Base-by-base conservation (phyloP, 768 basidiomycete genomes). In the Pleurotus ostreatus region DNA sequence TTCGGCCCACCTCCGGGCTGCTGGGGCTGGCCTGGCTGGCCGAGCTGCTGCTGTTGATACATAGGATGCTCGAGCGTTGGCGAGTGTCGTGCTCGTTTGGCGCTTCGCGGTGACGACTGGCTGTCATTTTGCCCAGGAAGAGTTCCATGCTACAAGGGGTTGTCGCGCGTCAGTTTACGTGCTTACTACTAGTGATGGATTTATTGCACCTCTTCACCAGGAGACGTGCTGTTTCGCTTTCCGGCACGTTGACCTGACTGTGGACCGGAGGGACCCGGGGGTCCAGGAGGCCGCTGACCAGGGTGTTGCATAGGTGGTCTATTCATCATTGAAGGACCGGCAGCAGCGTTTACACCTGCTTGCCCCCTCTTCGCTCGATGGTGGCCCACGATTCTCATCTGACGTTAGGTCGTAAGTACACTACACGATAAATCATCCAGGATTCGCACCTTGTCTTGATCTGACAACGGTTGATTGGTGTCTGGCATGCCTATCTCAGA, bases 191-290 rank as follows among this genome's bases (percentile, higher is more conserved):
- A 6, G 23, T 25, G 23, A 25, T 25, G 23, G 5, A 25, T 25
- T 23, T 23, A 25, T 5, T 25, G 60, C 60, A 84, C 84, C 63
- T 85, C 84, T 68, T 84, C 84, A 37, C 76, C 78, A 5, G 84
- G 84, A 5, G 84, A 83, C 9, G 81, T 85, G 64, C 82, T 85
- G 60, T 71, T 83, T 60, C 84, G 76, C 61, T 85, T 84, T 18
- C 68, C 70, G 46, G 63, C 60, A 34, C 67, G 69, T 51, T 64
- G 70, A 37, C 63, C 74, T 56, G 62, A 60, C 61, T 67, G 60
- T 49, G 59, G 65, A 13, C 63, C 69, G 51, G 71, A 72, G 55
- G 71, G 60, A n/a, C 52, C 48, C 2, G 37, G 18, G 2, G 51
- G 37, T 12, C 51, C 51, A 30, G 49, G 48, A 44, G 58, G 54